These are phyloP conservation scores for Akanthomyces uredinophilus DNA, from an alignment of 2,329 filamentous ascomycete genomes.

Conservation along the genomic window DNA sequence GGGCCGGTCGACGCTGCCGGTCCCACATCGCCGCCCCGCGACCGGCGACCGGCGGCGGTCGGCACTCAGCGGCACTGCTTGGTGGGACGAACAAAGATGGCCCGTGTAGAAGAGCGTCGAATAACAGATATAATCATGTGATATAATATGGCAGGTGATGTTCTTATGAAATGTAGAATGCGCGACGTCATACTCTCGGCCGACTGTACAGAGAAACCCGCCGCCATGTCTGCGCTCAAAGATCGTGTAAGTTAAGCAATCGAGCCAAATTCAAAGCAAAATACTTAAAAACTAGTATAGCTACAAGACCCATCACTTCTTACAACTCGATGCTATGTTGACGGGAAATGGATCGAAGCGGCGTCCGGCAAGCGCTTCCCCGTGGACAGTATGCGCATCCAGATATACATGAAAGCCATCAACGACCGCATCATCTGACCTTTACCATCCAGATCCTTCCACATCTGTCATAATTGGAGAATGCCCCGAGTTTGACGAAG, in stretches of 20 bases:
- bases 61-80: too few relatives aligned
- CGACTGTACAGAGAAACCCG: background rate
- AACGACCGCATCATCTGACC: background rate
- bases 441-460: slow-evolving; percentile 55
- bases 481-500: slow-evolving; percentile 58
- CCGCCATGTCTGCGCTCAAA: background rate
- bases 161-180: background rate
- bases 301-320: slow-evolving; percentile 61
- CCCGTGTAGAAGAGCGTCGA: background rate
- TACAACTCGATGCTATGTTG: slow-evolving; percentile 66
- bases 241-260: background rate
- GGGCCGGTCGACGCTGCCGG: slow-evolving; percentile 8
- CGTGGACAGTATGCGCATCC: slow-evolving; percentile 48
- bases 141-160: background rate
- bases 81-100: background rate
- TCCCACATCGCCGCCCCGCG: slow-evolving; percentile 8
- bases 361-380: slow-evolving; percentile 70
- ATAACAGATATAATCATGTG: background rate
- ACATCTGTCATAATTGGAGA: slow-evolving; percentile 62
- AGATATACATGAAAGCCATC: background rate
- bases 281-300: slow-evolving; percentile 26
- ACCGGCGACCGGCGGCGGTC: background rate
- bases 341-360: slow-evolving; percentile 71
- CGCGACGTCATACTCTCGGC: background rate
- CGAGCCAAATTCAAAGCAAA: background rate